A percentile compares a stretch with the other conserved stretches of the same genome.
Conservation (phyloP, 306 rosid genomes). For the Vigna reflexopilosa region DNA sequence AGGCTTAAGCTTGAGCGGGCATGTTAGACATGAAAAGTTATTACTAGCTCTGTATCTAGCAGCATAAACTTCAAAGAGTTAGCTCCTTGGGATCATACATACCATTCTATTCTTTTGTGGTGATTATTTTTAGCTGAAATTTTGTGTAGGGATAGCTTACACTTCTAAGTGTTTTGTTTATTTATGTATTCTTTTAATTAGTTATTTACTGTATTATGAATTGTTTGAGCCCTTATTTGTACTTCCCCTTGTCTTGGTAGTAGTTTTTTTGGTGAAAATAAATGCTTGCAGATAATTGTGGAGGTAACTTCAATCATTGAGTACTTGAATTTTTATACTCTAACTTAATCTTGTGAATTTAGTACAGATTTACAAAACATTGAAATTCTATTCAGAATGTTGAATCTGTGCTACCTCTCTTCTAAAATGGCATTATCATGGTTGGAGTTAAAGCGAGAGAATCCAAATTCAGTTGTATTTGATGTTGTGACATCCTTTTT, state of each 20-base stretch:
- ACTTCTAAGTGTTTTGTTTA: slow-evolving; percentile 19
- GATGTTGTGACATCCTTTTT: background rate
- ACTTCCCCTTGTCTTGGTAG: too few relatives aligned
- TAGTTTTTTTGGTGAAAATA: too few relatives aligned
- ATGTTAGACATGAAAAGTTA: background rate
- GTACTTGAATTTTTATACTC: too few relatives aligned
- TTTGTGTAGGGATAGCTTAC: slow-evolving; percentile 8
- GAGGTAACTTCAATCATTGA: too few relatives aligned
- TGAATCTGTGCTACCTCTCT: background rate
- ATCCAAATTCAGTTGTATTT: background rate
- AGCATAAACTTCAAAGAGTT: background rate
- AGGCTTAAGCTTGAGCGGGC: background rate
- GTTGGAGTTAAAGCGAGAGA: background rate
- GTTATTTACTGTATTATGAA: too few relatives aligned
- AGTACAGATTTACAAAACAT: too few relatives aligned
- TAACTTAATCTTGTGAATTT: too few relatives aligned
- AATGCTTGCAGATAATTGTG: too few relatives aligned
- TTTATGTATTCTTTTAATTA: background rate
- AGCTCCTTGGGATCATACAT: background rate
- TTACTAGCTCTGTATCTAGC: background rate
- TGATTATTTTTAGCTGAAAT: background rate
- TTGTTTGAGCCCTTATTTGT: too few relatives aligned
- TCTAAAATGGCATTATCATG: background rate
- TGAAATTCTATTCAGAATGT: background rate
- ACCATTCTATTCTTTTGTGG: slow-evolving; percentile 19